Evolutionary conservation across 2,329 filamentous ascomycete genomes (phyloP), one percentile per base, ranked within the genome.

Genomic region (Aureobasidium sp.): DNA sequence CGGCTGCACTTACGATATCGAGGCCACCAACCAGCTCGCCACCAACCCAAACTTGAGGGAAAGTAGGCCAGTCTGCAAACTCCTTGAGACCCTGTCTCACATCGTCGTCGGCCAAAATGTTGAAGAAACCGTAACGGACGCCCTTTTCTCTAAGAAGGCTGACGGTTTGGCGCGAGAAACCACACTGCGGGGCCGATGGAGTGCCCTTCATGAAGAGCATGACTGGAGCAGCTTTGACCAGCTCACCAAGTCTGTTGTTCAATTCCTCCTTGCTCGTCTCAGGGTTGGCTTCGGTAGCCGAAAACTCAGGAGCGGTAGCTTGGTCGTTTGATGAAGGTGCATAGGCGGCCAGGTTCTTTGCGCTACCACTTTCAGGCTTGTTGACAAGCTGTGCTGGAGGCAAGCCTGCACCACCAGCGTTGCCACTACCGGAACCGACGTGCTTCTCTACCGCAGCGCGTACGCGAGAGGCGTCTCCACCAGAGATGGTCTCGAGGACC

Each of bases 121-220:
- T 97, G 81, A 99, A 99, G 81, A 99, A 99, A 24, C 94, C 94
- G 74, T 97, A 99, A 74, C 96, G 91, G 64, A 99, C 89, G 55
- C 88, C 88, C 72, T 91, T 87, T 77, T 97, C 93, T 59, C 94
- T 84, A 69, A 99, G 78, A 51, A 99, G 84, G 29, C 81, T 86
- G 47, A 99, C 94, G 48, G 96, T 79, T 78, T 97, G 92, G 68
- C 93, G 82, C 67, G 90, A 96, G 77, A 99, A 99, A 2, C 94
- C 92, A 71, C 92, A 96, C 75, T 96, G 89, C 1, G 92, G 92
- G 36, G 85, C 83, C 67, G 87, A 90, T 0, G 92, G 92, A 2
- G 90, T 95, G n/a, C 92, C 92, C 79, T 96, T 96, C 91, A 96
- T 96, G 77, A 99, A 99, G 32, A 99, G 81, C 94, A 99, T 99